A percentile compares a stretch with the other conserved stretches of the same genome.
phyloP scores from a whole-genome alignment of 2,329 filamentous ascomycete genomes.

The Aspergillus spinulosporus region DNA sequence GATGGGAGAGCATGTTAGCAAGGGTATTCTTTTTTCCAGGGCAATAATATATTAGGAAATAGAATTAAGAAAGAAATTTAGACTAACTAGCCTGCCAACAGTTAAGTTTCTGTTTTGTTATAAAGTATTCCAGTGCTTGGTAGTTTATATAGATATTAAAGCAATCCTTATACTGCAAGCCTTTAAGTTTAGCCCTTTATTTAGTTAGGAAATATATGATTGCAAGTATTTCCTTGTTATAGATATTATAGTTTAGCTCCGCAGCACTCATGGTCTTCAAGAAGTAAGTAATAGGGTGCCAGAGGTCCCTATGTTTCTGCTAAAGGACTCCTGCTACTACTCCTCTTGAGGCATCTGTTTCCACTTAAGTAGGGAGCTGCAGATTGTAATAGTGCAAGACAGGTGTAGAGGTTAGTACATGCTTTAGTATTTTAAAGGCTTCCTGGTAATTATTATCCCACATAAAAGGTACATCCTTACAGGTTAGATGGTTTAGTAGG shows the following conservation, averaged over 20 bases:
- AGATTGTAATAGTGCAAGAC: no score
- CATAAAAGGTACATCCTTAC: no score
- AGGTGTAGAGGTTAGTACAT: no score
- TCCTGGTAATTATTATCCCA: no score
- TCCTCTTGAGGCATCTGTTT: no score
- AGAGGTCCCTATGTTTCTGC: no score
- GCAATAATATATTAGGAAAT: slow-evolving; percentile 20
- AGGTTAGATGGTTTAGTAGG: not conserved
- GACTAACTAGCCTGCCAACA: slow-evolving; percentile 14
- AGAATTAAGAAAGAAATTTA: slow-evolving; percentile 10
- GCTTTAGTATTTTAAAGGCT: no score
- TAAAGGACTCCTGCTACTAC: no score
- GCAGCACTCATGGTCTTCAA: slow-evolving; percentile 23
- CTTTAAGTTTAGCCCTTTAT: slow-evolving; percentile 24
- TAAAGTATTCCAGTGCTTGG: slow-evolving; percentile 32
- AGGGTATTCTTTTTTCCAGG: slow-evolving; percentile 8
- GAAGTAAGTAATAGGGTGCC: slow-evolving; percentile 22
- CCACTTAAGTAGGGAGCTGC: no score
- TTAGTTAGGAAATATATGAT: slow-evolving; percentile 29
- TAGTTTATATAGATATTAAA: slow-evolving; percentile 29
- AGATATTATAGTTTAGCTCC: slow-evolving; percentile 31
- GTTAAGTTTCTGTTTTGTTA: slow-evolving; percentile 21
- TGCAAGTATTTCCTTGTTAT: slow-evolving; percentile 34
- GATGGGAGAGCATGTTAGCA: not conserved
- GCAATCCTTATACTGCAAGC: slow-evolving; percentile 9